A percentile compares a stretch with the other conserved stretches of the same genome.
Evolutionary conservation across 2,329 filamentous ascomycete species (phyloP).

Genomic region (Trichoderma sp.): DNA sequence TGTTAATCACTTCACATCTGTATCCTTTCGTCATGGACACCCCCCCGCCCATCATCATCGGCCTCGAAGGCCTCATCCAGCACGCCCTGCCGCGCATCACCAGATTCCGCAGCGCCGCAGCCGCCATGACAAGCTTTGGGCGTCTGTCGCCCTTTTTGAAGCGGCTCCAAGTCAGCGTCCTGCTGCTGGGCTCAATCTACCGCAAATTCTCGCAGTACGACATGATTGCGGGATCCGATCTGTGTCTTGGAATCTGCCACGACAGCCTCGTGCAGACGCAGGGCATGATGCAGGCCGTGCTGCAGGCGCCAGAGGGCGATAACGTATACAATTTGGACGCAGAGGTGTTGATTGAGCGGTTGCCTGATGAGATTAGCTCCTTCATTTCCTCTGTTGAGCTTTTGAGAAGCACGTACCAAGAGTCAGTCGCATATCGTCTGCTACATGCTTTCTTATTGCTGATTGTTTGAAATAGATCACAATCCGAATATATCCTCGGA

Average conservation of each 20-base stretch:
- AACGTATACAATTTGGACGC: background rate
- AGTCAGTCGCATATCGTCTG: background rate
- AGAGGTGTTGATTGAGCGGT: background rate
- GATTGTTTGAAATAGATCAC: background rate
- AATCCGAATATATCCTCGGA: slow-evolving; percentile 7
- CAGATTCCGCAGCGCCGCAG: background rate
- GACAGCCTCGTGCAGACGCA: slow-evolving; percentile 16
- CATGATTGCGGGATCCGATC: background rate
- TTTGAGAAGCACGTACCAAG: slow-evolving; percentile 19
- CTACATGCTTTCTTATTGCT: background rate
- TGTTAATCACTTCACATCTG: background rate
- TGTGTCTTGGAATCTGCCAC: slow-evolving; percentile 11
- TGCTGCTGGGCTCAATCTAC: slow-evolving; percentile 1
- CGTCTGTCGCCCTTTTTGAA: background rate
- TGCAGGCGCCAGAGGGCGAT: background rate
- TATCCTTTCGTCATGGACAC: background rate
- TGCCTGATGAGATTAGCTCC: slow-evolving; percentile 15
- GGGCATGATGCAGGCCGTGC: slow-evolving; percentile 21
- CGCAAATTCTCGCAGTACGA: slow-evolving; percentile 5
- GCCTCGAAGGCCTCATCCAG: slow-evolving; percentile 17
- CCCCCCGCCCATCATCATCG: slow-evolving; percentile 13
- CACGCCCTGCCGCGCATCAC: slow-evolving; percentile 12
- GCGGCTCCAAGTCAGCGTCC: slow-evolving; percentile 14
- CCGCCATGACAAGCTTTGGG: background rate
- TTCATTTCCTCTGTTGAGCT: slow-evolving; percentile 22